A percentile compares a stretch with the other conserved stretches of the same genome.
Evolutionary conservation across 345 rosid species (phyloP).

Genomic region (Gossypium anomalum): DNA sequence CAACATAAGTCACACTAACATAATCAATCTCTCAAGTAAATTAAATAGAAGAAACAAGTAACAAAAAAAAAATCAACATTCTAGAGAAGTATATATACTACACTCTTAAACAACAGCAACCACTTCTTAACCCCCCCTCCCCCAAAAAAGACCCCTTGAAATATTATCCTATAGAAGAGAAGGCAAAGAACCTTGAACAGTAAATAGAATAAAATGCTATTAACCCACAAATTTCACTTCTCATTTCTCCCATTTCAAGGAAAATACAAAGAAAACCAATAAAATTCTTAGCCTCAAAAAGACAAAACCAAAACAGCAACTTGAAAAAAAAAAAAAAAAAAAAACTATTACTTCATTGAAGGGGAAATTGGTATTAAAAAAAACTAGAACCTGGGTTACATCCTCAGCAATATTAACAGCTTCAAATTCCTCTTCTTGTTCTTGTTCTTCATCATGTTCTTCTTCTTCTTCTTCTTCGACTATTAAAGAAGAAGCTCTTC

Average conservation of each 20-base stretch:
- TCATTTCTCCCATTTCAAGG: neutral
- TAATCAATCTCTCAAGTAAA: neutral
- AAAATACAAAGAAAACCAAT: neutral
- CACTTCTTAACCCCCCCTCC: neutral
- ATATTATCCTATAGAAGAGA: neutral
- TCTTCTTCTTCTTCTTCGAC: constrained; percentile 19
- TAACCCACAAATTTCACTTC: neutral
- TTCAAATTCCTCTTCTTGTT: constrained; percentile 26
- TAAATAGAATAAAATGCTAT: neutral
- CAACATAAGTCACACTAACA: neutral
- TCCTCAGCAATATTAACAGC: constrained; percentile 69
- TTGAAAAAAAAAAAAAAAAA: neutral
- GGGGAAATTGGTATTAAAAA: neutral
- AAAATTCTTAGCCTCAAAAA: neutral
- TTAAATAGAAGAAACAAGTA: neutral
- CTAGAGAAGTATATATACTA: neutral
- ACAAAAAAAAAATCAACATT: neutral
- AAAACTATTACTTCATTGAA: neutral
- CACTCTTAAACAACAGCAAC: neutral
- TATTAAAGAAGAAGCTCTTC: constrained; percentile 13
- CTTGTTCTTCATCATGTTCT: neutral
- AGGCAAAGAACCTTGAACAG: neutral
- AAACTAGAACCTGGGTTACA: constrained; percentile 56
- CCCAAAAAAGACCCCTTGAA: neutral
- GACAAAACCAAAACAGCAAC: neutral